Conservation (phyloP, 352 stramenopile species). For the Globisporangium paroecandrum region DNA sequence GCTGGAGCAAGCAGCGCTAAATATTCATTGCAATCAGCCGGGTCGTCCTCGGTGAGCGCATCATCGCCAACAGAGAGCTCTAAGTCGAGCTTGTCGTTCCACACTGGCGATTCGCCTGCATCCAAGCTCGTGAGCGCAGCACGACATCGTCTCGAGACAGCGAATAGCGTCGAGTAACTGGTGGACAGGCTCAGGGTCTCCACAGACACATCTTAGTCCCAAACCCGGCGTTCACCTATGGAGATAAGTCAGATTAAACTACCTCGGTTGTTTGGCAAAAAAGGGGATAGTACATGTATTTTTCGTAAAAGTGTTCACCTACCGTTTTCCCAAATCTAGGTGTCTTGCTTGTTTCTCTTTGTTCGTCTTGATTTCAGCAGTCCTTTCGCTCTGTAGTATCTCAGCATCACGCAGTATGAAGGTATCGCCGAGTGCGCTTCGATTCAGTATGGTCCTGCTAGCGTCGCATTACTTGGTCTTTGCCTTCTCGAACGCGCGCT, state of each 20-base stretch:
- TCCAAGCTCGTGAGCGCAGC: conserved; percentile 38
- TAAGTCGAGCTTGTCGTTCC: conserved; percentile 23
- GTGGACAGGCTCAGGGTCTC: too few species aligned
- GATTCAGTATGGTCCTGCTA: background rate
- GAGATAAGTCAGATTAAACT: background rate
- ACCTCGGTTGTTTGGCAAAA: background rate
- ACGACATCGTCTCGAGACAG: conserved; percentile 30
- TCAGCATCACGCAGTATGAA: background rate
- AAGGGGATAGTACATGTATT: background rate
- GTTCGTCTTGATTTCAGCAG: background rate
- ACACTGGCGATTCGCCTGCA: conserved; percentile 22
- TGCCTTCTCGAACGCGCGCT: conserved; percentile 65
- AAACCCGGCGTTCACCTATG: background rate
- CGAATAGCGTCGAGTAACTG: background rate
- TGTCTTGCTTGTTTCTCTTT: background rate
- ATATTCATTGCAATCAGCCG: background rate
- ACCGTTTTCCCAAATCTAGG: background rate
- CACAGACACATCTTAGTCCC: too few species aligned
- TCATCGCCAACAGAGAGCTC: conserved; percentile 11
- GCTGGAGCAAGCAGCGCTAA: background rate
- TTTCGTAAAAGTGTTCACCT: background rate
- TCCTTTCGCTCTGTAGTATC: background rate
- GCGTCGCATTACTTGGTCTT: conserved; percentile 28
- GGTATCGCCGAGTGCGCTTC: background rate
- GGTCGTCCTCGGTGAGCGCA: background rate